These are phyloP conservation scores for Trypanosoma cruzi DNA, from an alignment of 208 protist species.

Conservation along the genomic window DNA sequence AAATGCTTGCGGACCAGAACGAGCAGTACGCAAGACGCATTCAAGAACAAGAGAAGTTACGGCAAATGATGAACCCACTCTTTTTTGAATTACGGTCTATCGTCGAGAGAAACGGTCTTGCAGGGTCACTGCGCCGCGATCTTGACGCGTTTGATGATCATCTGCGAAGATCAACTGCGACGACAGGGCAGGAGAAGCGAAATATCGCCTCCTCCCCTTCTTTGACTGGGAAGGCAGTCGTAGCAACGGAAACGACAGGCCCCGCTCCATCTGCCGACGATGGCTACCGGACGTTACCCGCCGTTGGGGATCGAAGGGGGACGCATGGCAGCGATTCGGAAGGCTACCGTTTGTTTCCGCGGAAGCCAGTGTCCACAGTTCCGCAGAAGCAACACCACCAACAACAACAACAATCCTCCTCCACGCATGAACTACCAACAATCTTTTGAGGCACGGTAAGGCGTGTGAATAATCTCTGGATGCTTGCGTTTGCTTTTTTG, in stretches of 20 bases:
- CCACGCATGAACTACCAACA: background rate
- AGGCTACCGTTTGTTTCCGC: slow-evolving; percentile 1
- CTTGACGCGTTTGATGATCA: slow-evolving; percentile 62
- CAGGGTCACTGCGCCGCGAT: slow-evolving; percentile 42
- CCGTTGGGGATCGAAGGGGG: background rate
- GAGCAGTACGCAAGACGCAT: slow-evolving; percentile 63
- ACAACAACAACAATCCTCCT: background rate
- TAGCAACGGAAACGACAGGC: background rate
- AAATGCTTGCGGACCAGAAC: slow-evolving; percentile 79
- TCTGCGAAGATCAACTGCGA: slow-evolving; percentile 20
- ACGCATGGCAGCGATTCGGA: slow-evolving; percentile 2
- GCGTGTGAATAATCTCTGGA: background rate
- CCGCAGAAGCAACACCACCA: background rate
- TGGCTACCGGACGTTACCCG: slow-evolving; percentile 18
- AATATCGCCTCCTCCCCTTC: background rate
- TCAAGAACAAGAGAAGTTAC: slow-evolving; percentile 58
- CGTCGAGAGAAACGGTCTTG: slow-evolving; percentile 54
- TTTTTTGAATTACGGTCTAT: slow-evolving; percentile 70
- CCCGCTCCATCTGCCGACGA: background rate
- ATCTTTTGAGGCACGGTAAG: background rate
- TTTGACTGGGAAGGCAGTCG: slow-evolving; percentile 14
- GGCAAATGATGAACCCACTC: slow-evolving; percentile 59
- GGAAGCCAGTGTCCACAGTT: slow-evolving; percentile 6
- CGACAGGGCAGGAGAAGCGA: background rate
- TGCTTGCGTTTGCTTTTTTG: background rate